Evolutionary conservation across 345 rosid species (phyloP), one percentile per base, ranked within the genome.

Genomic region (Brassica rapa): DNA sequence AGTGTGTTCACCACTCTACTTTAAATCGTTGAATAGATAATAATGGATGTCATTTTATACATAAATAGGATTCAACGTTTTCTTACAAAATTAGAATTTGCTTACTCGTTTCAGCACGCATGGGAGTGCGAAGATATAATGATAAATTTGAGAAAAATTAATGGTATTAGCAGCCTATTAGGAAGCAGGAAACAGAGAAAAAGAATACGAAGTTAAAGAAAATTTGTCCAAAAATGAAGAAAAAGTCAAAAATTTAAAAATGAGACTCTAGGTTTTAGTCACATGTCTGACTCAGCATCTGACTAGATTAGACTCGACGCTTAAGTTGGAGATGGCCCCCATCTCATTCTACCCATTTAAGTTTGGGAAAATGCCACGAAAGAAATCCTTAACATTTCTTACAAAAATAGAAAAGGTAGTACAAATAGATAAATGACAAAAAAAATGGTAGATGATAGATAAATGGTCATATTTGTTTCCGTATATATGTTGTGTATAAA

Each of bases 271-370:
- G 59, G 57, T 41, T 73, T 56, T 32, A 79, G 70, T 68, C 75
- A 74, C 82, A 73, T 73, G 76, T 70, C 75, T 70, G 83, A 80
- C 71, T 80, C 72, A 74, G 83, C 83, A 80, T 68, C 79, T 74
- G 75, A 80, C 62, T 75, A 74, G 79, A 80, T 74, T 80, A 63
- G 83, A 80, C 79, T 62, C 74, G 74, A 68, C 82, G 53, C 75
- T 80, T 74, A 74, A 80, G 71, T 68, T 69, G 53, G 76, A 56
- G 53, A 62, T 74, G 79, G 71, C 75, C 74, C 74, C 82, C 49
- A 41, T 72, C 62, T 72, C 46, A 8, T 62, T 70, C 70, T 24
- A n/a, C 64, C 14, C 66, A 24, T 39, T 55, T 57, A 39, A 56
- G 61, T 56, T 71, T 41, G 53, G 60, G 39, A 57, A 63, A 35